Evolutionary conservation across 2,329 filamentous ascomycete species (phyloP), one percentile per base, ranked within the genome.

Genomic region (Sarocladium oryzae): DNA sequence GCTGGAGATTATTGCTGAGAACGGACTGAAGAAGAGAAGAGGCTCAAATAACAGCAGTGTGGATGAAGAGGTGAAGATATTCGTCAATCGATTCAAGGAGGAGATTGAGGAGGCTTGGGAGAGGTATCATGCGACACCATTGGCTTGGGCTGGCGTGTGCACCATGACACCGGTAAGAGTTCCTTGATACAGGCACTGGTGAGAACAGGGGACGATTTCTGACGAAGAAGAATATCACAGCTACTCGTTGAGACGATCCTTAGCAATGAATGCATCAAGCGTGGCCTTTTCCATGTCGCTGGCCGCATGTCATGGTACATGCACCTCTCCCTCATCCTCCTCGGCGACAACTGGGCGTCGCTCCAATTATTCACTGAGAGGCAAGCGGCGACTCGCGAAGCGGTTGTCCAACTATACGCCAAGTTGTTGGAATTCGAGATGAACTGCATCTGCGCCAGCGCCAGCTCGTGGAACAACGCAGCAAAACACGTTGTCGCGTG

Each of bases 371-470:
- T 52, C 50, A 58, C 57, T 15, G 59, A 61, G 61, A 57, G 52
- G 36, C 30, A 49, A 37, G 21, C 23, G 4, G 18, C 3, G 3
- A 26, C 20, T 4, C 46, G 56, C 3, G 62, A 62, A 9, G 52
- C 52, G 8, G 51, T 69, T 9, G 20, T 62, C 1, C 55, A 55
- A 4, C 54, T 69, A 5, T 67, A 65, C 55, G 60, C 64, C 18
- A 58, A 56, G 13, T 58, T 68, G 4, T 60, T 69, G 23, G 67
- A 69, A 52, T 64, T 67, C 50, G 66, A 69, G 56, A 69, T 69
- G 67, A 69, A 69, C 50, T 66, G 63, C 56, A 63, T 69, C 9
- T 69, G 66, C 53, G 67, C 67, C 5, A 58, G 66, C 15, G 67
- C 66, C 2, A 66, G 64, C 52, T 60, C 62, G 10, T 69, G 66